phyloP scores from a whole-genome alignment of 108 stramenopile genomes.

The Fistulifera pelliculosa region DNA sequence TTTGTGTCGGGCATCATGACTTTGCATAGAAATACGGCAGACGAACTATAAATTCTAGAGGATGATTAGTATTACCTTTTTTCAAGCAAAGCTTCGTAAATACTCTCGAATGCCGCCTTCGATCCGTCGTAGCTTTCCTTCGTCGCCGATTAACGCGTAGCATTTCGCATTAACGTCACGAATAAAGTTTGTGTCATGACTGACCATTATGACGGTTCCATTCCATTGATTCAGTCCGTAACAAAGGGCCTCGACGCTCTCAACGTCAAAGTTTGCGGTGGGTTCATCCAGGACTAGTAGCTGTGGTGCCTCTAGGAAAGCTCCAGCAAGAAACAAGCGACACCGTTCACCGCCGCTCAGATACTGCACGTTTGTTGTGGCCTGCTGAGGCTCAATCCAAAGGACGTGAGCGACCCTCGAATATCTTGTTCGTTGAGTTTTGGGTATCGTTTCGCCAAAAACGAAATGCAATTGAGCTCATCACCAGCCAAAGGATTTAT shows the following conservation, averaged over 20 bases:
- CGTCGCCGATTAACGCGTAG: slow-evolving; percentile 40
- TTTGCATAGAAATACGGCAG: slow-evolving; percentile 23
- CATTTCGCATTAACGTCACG: slow-evolving; percentile 38
- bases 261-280: slow-evolving; percentile 88
- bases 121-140: slow-evolving; percentile 49
- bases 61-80: neutral
- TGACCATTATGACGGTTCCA: slow-evolving; percentile 49
- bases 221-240: slow-evolving; percentile 74
- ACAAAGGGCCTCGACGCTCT: slow-evolving; percentile 88
- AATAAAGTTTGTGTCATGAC: slow-evolving; percentile 57
- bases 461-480: slow-evolving; percentile 32
- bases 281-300: slow-evolving; percentile 87
- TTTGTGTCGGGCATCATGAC: slow-evolving; percentile 89
- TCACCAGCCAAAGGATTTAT: slow-evolving; percentile 25
- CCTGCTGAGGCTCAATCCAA: slow-evolving; percentile 71
- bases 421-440: slow-evolving; percentile 69
- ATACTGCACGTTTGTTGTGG: slow-evolving; percentile 67
- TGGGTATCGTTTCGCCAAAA: slow-evolving; percentile 31
- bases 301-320: slow-evolving; percentile 78
- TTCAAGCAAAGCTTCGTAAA: slow-evolving; percentile 22
- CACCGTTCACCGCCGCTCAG: slow-evolving; percentile 92
- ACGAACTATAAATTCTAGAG: neutral
- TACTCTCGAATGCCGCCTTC: slow-evolving; percentile 52
- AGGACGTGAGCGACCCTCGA: slow-evolving; percentile 72
- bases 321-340: slow-evolving; percentile 74